A percentile compares a stretch with the other conserved stretches of the same genome.
Conservation (phyloP, 2,329 filamentous ascomycete species). For the Colletotrichum acutatum region DNA sequence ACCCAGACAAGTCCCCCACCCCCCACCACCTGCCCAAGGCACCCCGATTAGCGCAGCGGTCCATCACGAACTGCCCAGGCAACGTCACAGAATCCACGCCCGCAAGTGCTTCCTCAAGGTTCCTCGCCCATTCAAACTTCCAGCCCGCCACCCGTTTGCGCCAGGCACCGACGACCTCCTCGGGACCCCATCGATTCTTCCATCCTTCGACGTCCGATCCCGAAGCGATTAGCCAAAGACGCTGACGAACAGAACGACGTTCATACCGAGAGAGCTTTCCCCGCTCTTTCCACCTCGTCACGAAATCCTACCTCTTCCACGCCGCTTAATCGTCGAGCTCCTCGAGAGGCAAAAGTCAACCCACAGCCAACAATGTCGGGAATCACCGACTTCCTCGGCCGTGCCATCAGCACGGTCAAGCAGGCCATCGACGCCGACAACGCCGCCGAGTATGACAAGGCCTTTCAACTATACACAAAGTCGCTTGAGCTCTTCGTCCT, state of each 20-base stretch:
- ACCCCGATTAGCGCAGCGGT: constrained; percentile 21
- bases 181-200: background rate
- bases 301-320: constrained; percentile 2
- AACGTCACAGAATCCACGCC: constrained; percentile 33
- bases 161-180: constrained; percentile 27
- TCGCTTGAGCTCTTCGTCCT: constrained; percentile 98
- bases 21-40: constrained; percentile 29
- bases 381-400: constrained; percentile 95
- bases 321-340: background rate
- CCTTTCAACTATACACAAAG: constrained; percentile 95
- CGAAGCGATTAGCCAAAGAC: background rate
- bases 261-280: constrained; percentile 19
- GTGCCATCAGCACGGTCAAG: constrained; percentile 96
- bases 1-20: constrained; percentile 12
- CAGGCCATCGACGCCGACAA: constrained; percentile 98
- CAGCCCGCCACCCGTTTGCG: background rate
- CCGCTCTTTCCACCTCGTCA: constrained; percentile 27
- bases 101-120: constrained; percentile 25
- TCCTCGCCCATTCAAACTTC: background rate
- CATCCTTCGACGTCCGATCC: constrained; percentile 2
- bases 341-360: background rate
- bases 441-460: constrained; percentile 95
- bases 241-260: constrained; percentile 8
- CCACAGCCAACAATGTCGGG: constrained; percentile 70
- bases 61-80: constrained; percentile 34